Percentiles rank a stretch among this genome's conserved stretches.
Evolutionary conservation across 2,329 filamentous ascomycete genomes (phyloP).

Genomic region (Phaeosphaeriaceae sp.): DNA sequence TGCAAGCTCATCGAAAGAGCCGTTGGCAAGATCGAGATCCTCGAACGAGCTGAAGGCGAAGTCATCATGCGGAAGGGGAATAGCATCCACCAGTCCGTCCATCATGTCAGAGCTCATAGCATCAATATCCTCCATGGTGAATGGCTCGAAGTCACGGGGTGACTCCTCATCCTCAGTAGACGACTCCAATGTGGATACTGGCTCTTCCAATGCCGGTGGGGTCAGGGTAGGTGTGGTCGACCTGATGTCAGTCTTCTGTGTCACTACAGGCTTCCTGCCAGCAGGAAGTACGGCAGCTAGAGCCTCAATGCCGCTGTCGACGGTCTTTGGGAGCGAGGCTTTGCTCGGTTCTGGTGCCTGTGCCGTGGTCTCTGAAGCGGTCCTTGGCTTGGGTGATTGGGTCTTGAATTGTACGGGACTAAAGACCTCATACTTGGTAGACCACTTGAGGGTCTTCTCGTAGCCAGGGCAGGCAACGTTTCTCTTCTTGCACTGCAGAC

Average conservation of each 20-base stretch:
- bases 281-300: slow-evolving; percentile 46
- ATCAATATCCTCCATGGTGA: slow-evolving; percentile 33
- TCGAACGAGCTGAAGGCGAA: slow-evolving; percentile 36
- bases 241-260: slow-evolving; percentile 18
- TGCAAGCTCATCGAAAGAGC: slow-evolving; percentile 24
- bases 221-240: slow-evolving; percentile 26
- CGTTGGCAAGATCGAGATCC: slow-evolving; percentile 34
- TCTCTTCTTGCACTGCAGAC: slow-evolving; percentile 53
- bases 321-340: slow-evolving; percentile 34
- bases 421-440: slow-evolving; percentile 57
- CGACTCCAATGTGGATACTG: slow-evolving; percentile 24
- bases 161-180: slow-evolving; percentile 36
- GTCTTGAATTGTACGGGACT: slow-evolving; percentile 40
- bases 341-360: slow-evolving; percentile 12
- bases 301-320: slow-evolving; percentile 44
- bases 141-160: slow-evolving; percentile 31
- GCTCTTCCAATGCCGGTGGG: slow-evolving; percentile 28
- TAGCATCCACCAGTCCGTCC: slow-evolving; percentile 31
- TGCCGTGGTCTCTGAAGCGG: slow-evolving; percentile 12
- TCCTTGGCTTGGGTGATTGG: slow-evolving; percentile 20
- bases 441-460: slow-evolving; percentile 57
- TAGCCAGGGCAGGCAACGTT: slow-evolving; percentile 56
- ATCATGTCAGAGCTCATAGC: slow-evolving; percentile 31
- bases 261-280: slow-evolving; percentile 29
- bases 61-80: slow-evolving; percentile 30